These are phyloP conservation scores for Medicago truncatula DNA, from an alignment of 306 rosid genomes.

Conservation along the genomic window DNA sequence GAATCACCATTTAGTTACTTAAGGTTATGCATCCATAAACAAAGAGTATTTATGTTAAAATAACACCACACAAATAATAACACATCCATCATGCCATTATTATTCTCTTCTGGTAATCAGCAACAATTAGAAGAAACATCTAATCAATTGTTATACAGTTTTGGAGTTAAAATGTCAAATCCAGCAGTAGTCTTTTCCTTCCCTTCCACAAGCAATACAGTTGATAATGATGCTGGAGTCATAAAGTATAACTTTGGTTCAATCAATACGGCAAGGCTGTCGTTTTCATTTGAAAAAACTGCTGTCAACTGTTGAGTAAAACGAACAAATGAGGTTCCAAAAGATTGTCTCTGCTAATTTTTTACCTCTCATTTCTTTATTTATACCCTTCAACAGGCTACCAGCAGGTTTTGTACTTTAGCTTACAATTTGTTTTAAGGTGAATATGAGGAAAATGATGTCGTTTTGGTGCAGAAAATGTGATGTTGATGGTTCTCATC, in stretches of 20 bases:
- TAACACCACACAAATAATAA: too few species aligned
- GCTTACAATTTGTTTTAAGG: conserved; percentile 7
- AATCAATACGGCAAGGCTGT: conserved; percentile 52
- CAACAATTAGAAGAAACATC: conserved; percentile 48
- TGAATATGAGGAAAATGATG: neutral
- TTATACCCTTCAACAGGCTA: neutral
- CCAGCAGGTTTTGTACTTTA: neutral
- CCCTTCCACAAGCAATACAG: conserved; percentile 69
- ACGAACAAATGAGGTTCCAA: neutral
- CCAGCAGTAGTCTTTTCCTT: conserved; percentile 63
- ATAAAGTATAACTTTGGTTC: conserved; percentile 78
- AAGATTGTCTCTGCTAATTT: neutral
- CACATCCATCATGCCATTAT: conserved; percentile 69
- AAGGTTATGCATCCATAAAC: too few species aligned
- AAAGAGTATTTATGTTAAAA: too few species aligned
- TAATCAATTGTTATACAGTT: conserved; percentile 57
- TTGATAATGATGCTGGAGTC: conserved; percentile 49
- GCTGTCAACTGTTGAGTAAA: conserved; percentile 58
- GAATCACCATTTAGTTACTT: too few species aligned
- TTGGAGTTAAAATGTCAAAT: conserved; percentile 62
- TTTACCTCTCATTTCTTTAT: neutral
- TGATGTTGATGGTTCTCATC: too few species aligned
- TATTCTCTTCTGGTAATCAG: conserved; percentile 48
- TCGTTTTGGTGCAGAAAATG: too few species aligned
- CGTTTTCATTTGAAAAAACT: conserved; percentile 62